Conservation (phyloP, 2,329 filamentous ascomycete species). For the Tolypocladium sp. region DNA sequence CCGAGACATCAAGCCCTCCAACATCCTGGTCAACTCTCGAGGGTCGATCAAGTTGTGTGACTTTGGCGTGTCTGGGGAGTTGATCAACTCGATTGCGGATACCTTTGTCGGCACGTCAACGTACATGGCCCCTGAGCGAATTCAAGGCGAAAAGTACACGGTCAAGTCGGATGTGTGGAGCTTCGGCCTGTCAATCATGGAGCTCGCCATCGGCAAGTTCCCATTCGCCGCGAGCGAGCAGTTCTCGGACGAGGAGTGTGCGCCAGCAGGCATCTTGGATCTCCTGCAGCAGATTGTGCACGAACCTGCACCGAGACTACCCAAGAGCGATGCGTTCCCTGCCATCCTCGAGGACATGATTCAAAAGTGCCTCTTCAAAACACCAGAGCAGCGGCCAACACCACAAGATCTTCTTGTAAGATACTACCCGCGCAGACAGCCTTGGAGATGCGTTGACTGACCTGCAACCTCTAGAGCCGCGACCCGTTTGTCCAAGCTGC, state of each 20-base stretch:
- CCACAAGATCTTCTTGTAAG: slow-evolving; percentile 81
- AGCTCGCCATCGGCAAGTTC: slow-evolving; percentile 94
- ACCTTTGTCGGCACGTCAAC: slow-evolving; percentile 98
- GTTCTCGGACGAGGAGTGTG: slow-evolving; percentile 64
- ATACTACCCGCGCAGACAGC: not conserved
- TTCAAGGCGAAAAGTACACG: slow-evolving; percentile 93
- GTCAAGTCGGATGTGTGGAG: slow-evolving; percentile 99
- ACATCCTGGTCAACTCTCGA: slow-evolving; percentile 89
- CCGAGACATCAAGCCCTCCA: slow-evolving; percentile 96
- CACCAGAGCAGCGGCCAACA: slow-evolving; percentile 79
- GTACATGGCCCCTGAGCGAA: slow-evolving; percentile 98
- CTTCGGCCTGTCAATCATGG: slow-evolving; percentile 92
- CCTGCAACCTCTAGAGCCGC: slow-evolving; percentile 53
- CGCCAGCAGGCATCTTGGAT: slow-evolving; percentile 90
- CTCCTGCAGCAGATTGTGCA: slow-evolving; percentile 95
- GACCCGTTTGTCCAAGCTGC: slow-evolving; percentile 94
- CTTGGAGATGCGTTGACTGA: slow-evolving; percentile 1
- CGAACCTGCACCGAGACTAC: slow-evolving; percentile 84
- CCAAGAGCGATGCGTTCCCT: slow-evolving; percentile 96
- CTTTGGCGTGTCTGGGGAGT: slow-evolving; percentile 96
- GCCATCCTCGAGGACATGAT: slow-evolving; percentile 94
- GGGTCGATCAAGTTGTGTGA: slow-evolving; percentile 96
- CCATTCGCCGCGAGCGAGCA: slow-evolving; percentile 75
- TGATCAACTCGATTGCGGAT: slow-evolving; percentile 95
- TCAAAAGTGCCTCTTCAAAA: slow-evolving; percentile 87